Percentiles rank a stretch among this genome's conserved stretches.
phyloP scores from a whole-genome alignment of 1,139 yeast species.

The Debaryomycetaceae sp. region DNA sequence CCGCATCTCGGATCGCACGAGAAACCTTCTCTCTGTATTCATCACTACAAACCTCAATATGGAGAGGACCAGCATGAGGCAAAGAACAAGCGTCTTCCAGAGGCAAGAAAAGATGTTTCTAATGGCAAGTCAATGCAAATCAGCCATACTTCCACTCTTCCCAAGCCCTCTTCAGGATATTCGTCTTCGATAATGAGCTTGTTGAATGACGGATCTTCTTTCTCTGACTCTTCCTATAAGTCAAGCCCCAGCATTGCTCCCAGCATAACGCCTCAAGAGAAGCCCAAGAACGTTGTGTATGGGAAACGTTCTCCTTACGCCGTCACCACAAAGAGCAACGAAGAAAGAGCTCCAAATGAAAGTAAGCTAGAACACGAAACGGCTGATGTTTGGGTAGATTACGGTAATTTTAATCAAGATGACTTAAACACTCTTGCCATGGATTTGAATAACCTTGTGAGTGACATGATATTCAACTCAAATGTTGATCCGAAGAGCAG shows the following conservation, averaged over 20 bases:
- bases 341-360: not conserved
- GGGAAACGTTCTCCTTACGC: not conserved
- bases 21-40: not conserved
- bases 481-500: constrained; percentile 18
- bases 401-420: constrained; percentile 17
- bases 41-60: not conserved
- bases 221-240: not conserved
- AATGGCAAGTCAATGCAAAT: not conserved
- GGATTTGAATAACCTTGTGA: constrained; percentile 42
- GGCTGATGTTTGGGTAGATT: not conserved
- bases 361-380: not conserved
- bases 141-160: not conserved
- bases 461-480: constrained; percentile 36
- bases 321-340: not conserved
- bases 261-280: not conserved
- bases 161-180: not conserved
- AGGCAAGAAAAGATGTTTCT: not conserved
- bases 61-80: not conserved
- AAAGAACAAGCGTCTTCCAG: no score
- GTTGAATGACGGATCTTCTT: not conserved
- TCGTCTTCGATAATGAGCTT: not conserved
- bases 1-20: not conserved
- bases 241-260: not conserved
- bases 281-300: not conserved
- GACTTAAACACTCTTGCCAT: constrained; percentile 39